Evolutionary conservation across 371 early-diverging fungal species (phyloP), one percentile per base, ranked within the genome.

Genomic region (Rhizopus microsporus): DNA sequence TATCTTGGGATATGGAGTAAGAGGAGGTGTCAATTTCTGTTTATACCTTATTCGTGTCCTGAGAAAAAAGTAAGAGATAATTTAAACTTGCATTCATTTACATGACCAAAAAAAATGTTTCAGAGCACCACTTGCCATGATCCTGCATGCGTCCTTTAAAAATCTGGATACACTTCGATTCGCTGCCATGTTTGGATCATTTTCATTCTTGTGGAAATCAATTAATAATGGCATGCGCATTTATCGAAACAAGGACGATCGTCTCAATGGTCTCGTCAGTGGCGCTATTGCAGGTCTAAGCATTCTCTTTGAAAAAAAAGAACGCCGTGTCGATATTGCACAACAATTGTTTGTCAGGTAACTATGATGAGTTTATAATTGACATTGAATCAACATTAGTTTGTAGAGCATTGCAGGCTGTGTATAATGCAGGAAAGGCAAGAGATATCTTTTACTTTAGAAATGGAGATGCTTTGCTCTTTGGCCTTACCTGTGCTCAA

Each of bases 131-230:
- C 56, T 82, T 30, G 56, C 59, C 4, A 42, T 59, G 34, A 71
- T 78, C 16, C 50, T 82, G 16, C 62, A 66, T 50, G 77, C 74
- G 7, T 78, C 83, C 0, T 82, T 84, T 51, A 73, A 69, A 48
- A 81, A 82, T 37, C 66, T 64, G 13, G 84, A 81, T 44, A 71
- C 78, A 31, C 7, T 82, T 34, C 86, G 90, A 16, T 90, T 89
- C 65, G 91, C 84, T 35, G 74, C 75, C 43, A 87, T 86, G 82
- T 80, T 90, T 77, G 91, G 90, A 4, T 72, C 72, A 38, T 92
- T 90, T 68, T 80, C 89, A 29, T 79, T 90, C 37, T 57, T 88
- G 10, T 92, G 89, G 89, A 89, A 90, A 60, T 72, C 85, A 7
- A 72, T 90, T 59, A 87, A 85, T 62, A 89, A 90, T 67, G 69